Evolutionary conservation across 23 red algal species (phyloP), one percentile per base, ranked within the genome.

Genomic region (Gracilariopsis chorda): DNA sequence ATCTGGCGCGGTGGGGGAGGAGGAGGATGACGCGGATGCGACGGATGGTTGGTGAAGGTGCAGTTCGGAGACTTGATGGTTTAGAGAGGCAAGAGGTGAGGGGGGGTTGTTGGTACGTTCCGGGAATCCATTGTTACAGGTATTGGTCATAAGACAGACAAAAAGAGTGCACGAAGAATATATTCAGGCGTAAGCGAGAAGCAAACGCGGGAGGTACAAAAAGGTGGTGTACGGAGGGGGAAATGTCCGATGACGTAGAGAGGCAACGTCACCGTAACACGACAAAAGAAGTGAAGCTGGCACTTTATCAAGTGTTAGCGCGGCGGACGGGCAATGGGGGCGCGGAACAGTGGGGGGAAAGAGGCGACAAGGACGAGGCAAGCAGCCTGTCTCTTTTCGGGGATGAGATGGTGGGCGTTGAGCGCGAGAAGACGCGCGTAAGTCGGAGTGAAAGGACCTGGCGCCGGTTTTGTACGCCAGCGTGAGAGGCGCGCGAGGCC

Each of bases 91-190:
- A 42, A 42, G 63, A 34, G 67, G 67, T 46, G 67, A 73, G 67
- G 67, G 67, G n/a, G 67, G 67, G 67, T 73, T 73, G 67, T 73
- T 73, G 32, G 28, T 73, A 73, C 67, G 67, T 24, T 73, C 39
- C 12, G 67, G 67, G 47, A 73, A 73, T 44, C 40, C 67, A 73
- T 73, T 24, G 67, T 73, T 73, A n/a, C 40, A 25, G 67, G 40
- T 73, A 73, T 46, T 46, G 67, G 40, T 45, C 67, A 73, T 73
- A 73, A 46, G 67, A 73, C 67, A 42, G 39, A 1, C 17, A 42
- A 23, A 39, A 25, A 47, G 67, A 73, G 40, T 45, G 47, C 39
- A 46, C 36, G 67, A 73, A 1, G 17, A 28, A 70, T 33, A 69
- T 40, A 25, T n/a, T n/a, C n/a, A 23, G 32, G 40, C 67, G 67